phyloP scores from a whole-genome alignment of 768 basidiomycete species.

The Pulveroboletus sp. region DNA sequence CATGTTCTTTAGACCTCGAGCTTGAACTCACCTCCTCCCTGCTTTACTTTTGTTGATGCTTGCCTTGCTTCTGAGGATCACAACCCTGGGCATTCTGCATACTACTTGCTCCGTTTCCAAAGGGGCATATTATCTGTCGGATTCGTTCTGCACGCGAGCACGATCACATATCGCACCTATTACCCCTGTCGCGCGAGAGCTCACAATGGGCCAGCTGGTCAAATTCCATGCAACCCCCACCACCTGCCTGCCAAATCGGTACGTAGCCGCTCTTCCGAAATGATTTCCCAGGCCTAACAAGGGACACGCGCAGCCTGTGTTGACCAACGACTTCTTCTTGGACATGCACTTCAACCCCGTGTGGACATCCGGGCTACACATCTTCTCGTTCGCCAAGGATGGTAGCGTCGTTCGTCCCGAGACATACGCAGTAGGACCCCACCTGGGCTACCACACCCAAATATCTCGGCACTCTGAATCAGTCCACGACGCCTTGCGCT shows the following conservation, averaged over 20 bases:
- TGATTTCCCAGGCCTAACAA: not conserved
- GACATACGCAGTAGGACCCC: not conserved
- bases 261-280: not conserved
- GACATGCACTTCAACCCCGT: constrained; percentile 40
- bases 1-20: not conserved
- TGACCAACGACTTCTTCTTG: constrained; percentile 41
- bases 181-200: not conserved
- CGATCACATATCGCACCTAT: not conserved
- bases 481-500: not conserved
- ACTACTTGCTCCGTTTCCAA: not conserved
- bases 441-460: not conserved
- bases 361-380: constrained; percentile 25
- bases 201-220: not conserved
- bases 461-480: not conserved
- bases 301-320: not conserved
- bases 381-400: constrained; percentile 8
- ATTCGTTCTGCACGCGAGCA: not conserved
- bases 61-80: not conserved
- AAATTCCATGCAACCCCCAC: not conserved
- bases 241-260: not conserved
- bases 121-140: not conserved
- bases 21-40: not conserved
- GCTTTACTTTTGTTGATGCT: not conserved
- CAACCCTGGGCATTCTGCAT: not conserved
- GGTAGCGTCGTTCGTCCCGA: constrained; percentile 8